Evolutionary conservation across 805 yeast species (phyloP), one percentile per base, ranked within the genome.

Genomic region (Metschnikowia arizonensis): DNA sequence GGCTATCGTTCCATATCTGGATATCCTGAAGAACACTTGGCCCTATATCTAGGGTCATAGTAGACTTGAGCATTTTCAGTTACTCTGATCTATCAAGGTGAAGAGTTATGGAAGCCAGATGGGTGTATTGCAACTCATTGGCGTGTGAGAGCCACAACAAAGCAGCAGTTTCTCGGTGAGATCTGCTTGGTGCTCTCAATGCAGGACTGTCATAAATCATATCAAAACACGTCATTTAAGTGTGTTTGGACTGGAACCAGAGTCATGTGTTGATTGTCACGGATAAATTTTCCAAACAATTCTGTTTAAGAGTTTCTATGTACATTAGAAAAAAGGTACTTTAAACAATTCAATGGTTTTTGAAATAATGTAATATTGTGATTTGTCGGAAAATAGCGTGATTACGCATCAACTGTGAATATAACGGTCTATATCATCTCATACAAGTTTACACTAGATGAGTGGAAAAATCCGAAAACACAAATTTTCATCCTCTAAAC

Each of bases 1-100:
- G n/a, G 11, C 42, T 34, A 21, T 45, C 45, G 42, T 37, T 42
- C 51, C 53, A 48, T 24, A 54, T 47, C 47, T 52, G 57, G 19
- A 54, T 40, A 26, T 50, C 55, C 23, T 43, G 18, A 21, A 45
- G 33, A n/a, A 42, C 32, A 11, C 44, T 37, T 10, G 12, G 25
- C 3, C 41, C 44, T 10, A 48, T 45, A 15, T 40, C 40, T 24
- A 52, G 50, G 21, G 53, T 33, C 11, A 47, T 31, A n/a, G 42
- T 42, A 21, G 47, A 38, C 25, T 45, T 40, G 21, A 50, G 46
- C 53, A 51, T 51, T 7, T 33, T 21, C 5, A 33, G 11, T 11
- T n/a, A 26, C 36, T 33, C 36, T 21, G 17, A n/a, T 21, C 2
- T n/a, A 10, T 6, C 17, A 21, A 11, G 25, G 3, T 7, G 8